Evolutionary conservation across 495 filamentous ascomycete species (phyloP).

Genomic region (Entonaema liquescens): DNA sequence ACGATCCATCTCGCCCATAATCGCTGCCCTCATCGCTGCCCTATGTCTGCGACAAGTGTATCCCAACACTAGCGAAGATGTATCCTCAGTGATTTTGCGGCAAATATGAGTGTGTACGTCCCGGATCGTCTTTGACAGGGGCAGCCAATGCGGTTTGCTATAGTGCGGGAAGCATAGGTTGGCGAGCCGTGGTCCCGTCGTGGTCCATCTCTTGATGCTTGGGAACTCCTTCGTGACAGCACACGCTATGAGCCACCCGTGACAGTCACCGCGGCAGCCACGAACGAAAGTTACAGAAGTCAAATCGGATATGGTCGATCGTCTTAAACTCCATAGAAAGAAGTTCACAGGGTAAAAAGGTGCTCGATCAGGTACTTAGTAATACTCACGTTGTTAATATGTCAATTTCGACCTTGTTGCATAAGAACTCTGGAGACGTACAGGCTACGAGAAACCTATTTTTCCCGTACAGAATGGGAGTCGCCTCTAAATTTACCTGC

Average conservation of each 20-base stretch:
- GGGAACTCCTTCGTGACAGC: neutral
- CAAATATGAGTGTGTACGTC: neutral
- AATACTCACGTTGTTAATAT: neutral
- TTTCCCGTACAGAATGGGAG: conserved; percentile 44
- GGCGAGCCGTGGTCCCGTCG: conserved; percentile 7
- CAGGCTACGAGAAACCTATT: conserved; percentile 43
- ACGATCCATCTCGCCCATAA: neutral
- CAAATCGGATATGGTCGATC: conserved; percentile 28
- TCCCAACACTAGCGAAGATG: neutral
- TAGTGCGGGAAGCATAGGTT: conserved; percentile 12
- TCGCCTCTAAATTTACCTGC: conserved; percentile 45
- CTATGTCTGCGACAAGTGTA: neutral
- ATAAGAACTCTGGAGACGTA: conserved; percentile 19
- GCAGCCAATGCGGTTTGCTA: conserved; percentile 6
- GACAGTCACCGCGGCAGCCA: conserved; percentile 8
- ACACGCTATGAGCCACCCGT: neutral
- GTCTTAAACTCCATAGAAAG: conserved; percentile 38
- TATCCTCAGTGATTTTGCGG: neutral
- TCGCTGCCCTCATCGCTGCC: neutral
- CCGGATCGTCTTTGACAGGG: neutral
- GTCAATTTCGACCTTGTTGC: neutral
- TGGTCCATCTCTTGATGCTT: neutral
- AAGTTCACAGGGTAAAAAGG: conserved; percentile 13
- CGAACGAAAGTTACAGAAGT: conserved; percentile 14
- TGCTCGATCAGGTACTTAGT: neutral